Base-by-base conservation (phyloP, 106 monocot species). In the Acorus gramineus region DNA sequence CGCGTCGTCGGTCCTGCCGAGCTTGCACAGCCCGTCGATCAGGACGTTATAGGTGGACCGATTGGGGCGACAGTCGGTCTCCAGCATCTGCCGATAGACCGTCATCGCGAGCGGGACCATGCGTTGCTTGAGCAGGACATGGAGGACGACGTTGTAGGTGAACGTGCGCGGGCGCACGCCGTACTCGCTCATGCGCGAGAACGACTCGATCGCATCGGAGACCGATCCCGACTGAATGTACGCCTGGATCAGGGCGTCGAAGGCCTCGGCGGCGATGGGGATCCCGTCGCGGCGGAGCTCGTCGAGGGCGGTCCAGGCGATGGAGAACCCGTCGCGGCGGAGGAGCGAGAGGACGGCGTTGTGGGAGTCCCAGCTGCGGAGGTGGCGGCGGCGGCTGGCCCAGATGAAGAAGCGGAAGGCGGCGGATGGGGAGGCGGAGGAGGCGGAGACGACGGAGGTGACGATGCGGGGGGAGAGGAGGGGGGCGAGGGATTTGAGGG, bases 371-470 rank as follows among this genome's bases (percentile, higher is more conserved):
- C 60, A 68, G 59, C 72, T 75, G 68, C 82, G 73, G 63, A 98
- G 81, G 53, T 12, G 65, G 45, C 52, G 51, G 49, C 55, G 65
- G 46, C 45, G 47, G 51, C 80, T 73, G 54, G 69, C 55, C 86
- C 86, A 90, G 71, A 73, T 55, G 81, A 81, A 91, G 74, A 86
- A 71, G 71, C 75, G 83, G 70, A 82, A 75, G 47, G 49, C 53
- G 49, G 61, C 14, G 57, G 73, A 42, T 13, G 66, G 53, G 64
- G 63, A 57, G 59, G 66, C 11, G 49, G 70, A 44, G 51, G 62
- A 8, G 57, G 55, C 59, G 50, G 51, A 60, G 68, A 82, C 83
- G 70, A 79, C 73, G 66, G 75, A 44, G 28, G 80, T 45, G 69
- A 84, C 63, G 42, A 77, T 44, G 71, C 71, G 63, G 14, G 84